A percentile compares a stretch with the other conserved stretches of the same genome.
phyloP scores from a whole-genome alignment of 306 rosid species.

The Cicer arietinum region DNA sequence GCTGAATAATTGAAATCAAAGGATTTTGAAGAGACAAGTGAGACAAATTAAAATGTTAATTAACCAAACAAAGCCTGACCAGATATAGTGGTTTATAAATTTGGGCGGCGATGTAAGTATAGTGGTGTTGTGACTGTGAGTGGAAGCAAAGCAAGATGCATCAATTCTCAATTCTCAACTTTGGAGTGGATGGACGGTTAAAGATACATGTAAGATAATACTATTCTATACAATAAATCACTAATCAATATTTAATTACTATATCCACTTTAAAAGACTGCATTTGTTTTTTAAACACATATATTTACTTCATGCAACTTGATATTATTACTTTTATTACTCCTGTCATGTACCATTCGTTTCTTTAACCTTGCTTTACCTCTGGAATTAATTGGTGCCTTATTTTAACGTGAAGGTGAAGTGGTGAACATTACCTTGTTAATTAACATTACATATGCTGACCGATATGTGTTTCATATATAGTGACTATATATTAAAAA shows the following conservation, averaged over 20 bases:
- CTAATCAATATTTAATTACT: slow-evolving; percentile 20
- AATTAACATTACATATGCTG: too few species aligned
- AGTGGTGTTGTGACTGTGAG: slow-evolving; percentile 47
- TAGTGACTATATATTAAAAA: too few species aligned
- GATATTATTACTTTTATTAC: too few species aligned
- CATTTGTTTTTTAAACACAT: background rate
- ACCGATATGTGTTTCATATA: too few species aligned
- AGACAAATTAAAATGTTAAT: slow-evolving; percentile 16
- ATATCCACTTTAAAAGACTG: slow-evolving; percentile 27
- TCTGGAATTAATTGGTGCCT: too few species aligned
- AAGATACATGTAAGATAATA: slow-evolving; percentile 12
- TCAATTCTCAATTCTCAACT: slow-evolving; percentile 41
- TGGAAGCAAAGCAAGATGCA: slow-evolving; percentile 49
- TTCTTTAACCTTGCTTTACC: too few species aligned
- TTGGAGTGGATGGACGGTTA: slow-evolving; percentile 57
- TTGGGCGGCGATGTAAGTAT: slow-evolving; percentile 44
- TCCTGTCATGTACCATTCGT: too few species aligned
- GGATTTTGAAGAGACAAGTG: background rate
- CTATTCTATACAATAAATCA: background rate
- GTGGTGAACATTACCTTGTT: too few species aligned
- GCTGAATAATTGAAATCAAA: slow-evolving; percentile 8
- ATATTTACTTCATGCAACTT: too few species aligned
- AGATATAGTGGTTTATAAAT: slow-evolving; percentile 44
- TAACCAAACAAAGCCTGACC: slow-evolving; percentile 37
- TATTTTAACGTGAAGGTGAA: too few species aligned